phyloP scores from a whole-genome alignment of 192 early-diverging fungal species.

The Glomus cerebriforme region DNA sequence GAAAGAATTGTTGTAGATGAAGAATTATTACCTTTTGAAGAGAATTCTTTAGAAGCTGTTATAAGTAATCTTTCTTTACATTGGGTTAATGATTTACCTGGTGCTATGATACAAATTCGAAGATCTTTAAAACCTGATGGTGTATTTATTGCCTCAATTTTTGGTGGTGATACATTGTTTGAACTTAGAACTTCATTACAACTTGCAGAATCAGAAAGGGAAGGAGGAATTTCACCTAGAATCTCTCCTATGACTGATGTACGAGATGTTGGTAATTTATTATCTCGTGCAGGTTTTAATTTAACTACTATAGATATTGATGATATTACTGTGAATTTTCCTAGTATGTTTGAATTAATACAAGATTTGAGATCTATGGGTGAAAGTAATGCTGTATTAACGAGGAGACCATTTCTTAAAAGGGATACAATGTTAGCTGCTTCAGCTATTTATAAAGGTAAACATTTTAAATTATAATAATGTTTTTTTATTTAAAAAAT shows the following conservation, averaged over 20 bases:
- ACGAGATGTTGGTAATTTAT: conserved; percentile 74
- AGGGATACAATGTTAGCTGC: conserved; percentile 87
- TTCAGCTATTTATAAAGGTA: conserved; percentile 85
- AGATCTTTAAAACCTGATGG: conserved; percentile 87
- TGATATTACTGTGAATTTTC: conserved; percentile 88
- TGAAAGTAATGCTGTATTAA: conserved; percentile 86
- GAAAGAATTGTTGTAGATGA: conserved; percentile 84
- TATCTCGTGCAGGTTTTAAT: conserved; percentile 83
- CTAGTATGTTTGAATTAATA: conserved; percentile 89
- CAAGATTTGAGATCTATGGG: conserved; percentile 91
- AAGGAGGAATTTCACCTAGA: conserved; percentile 85
- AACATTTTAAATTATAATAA: too few relatives aligned
- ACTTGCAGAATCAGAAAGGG: conserved; percentile 88
- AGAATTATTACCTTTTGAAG: conserved; percentile 78
- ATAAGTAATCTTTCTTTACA: conserved; percentile 85
- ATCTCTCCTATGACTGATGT: conserved; percentile 88
- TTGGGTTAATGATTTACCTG: conserved; percentile 97
- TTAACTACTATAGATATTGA: conserved; percentile 94
- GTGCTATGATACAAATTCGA: conserved; percentile 81
- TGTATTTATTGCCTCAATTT: conserved; percentile 90
- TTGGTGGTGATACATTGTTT: conserved; percentile 96
- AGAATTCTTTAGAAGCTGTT: conserved; percentile 86
- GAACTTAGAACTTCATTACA: conserved; percentile 92
- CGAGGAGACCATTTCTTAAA: conserved; percentile 65
- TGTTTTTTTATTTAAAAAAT: neutral